Evolutionary conservation across 2,329 filamentous ascomycete genomes (phyloP).

Genomic region (Paecilomyces sp.): DNA sequence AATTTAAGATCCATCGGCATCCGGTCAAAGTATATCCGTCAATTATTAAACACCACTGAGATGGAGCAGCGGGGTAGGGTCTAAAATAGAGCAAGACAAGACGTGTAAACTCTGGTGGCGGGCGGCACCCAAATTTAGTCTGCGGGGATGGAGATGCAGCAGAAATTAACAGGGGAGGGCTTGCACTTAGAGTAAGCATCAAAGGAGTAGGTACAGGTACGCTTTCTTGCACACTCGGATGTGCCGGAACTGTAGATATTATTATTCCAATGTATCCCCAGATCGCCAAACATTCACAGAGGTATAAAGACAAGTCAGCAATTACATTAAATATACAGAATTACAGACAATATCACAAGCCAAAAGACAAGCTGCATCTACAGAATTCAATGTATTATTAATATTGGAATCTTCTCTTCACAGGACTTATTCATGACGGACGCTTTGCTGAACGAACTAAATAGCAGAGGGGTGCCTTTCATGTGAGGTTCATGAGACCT

Average conservation of each 20-base stretch:
- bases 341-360: background rate
- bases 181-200: background rate
- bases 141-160: background rate
- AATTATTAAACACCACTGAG: background rate
- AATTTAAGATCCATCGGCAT: background rate
- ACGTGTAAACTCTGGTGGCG: background rate
- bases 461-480: background rate
- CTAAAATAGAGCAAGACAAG: background rate
- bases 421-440: background rate
- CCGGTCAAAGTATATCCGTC: background rate
- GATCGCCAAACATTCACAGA: background rate
- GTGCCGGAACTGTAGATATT: background rate
- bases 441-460: background rate
- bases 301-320: background rate
- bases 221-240: background rate
- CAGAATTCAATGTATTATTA: background rate
- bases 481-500: background rate
- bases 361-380: background rate
- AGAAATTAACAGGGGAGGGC: background rate
- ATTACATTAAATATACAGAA: background rate
- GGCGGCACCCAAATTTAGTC: background rate
- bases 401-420: background rate
- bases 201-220: background rate
- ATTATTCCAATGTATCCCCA: background rate
- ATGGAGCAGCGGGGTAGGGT: background rate